These are phyloP conservation scores for Seminavis robusta DNA, from an alignment of 108 stramenopile species.

Conservation along the genomic window DNA sequence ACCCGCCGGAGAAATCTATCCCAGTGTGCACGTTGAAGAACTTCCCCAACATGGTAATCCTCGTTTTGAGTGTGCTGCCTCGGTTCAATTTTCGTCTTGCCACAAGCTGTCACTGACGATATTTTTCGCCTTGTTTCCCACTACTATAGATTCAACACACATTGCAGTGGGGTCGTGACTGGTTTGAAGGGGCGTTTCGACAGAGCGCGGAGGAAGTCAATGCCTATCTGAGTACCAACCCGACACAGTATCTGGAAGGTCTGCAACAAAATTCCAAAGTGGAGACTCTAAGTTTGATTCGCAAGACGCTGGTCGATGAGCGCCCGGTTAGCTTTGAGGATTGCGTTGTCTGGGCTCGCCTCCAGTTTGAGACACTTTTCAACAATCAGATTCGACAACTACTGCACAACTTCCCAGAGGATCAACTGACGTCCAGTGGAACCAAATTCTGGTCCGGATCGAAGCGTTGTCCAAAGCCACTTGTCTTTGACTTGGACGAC, in stretches of 20 bases:
- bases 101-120: too few species aligned
- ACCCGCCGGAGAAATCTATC: conserved; percentile 97
- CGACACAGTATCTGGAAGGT: conserved; percentile 73
- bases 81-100: too few species aligned
- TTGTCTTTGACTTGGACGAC: conserved; percentile 80
- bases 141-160: conserved; percentile 98
- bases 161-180: conserved; percentile 98
- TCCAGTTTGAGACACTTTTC: conserved; percentile 94
- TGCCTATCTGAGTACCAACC: conserved; percentile 74
- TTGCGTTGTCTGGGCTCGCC: conserved; percentile 93
- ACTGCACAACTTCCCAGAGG: conserved; percentile 93
- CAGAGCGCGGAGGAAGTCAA: conserved; percentile 96
- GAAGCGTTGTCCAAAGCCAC: conserved; percentile 91
- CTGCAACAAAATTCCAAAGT: conserved; percentile 89
- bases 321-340: conserved; percentile 89
- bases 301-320: conserved; percentile 79
- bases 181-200: conserved; percentile 97
- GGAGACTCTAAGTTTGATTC: conserved; percentile 83
- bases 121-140: too few species aligned
- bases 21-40: conserved; percentile 99
- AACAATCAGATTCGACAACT: conserved; percentile 94
- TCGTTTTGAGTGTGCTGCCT: too few species aligned
- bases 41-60: conserved; percentile 99
- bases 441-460: conserved; percentile 94
- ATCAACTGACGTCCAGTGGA: conserved; percentile 89